Percentiles rank a stretch among this genome's conserved stretches.
Conservation (phyloP, 768 basidiomycete genomes). For the Auriscalpium orientale region DNA sequence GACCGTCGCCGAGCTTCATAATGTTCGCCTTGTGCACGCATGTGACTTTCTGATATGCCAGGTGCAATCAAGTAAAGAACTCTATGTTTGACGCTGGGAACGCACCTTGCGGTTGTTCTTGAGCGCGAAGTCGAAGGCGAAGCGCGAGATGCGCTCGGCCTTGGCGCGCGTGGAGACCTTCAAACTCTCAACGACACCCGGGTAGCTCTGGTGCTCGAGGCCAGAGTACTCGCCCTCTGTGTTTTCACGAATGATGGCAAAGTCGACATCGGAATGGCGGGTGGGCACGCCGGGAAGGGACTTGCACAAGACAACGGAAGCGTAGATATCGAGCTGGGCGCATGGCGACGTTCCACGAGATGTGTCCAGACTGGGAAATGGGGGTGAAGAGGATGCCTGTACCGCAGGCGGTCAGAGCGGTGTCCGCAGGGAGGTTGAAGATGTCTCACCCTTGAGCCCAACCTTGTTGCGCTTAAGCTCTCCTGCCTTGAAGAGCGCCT, state of each 20-base stretch:
- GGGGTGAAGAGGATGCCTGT: constrained; percentile 97
- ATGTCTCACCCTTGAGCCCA: constrained; percentile 81
- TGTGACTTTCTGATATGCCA: constrained; percentile 77
- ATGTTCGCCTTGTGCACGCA: constrained; percentile 99
- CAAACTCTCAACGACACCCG: constrained; percentile 96
- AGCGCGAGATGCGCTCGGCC: constrained; percentile 92
- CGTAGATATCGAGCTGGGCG: constrained; percentile 99
- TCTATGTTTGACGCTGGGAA: constrained; percentile 1
- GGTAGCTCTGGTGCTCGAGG: constrained; percentile 94
- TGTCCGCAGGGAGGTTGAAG: neutral
- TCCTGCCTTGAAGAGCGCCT: constrained; percentile 95
- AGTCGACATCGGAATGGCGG: constrained; percentile 94
- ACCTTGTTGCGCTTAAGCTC: constrained; percentile 95
- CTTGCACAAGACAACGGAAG: constrained; percentile 97
- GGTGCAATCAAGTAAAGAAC: neutral
- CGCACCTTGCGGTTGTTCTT: constrained; percentile 95
- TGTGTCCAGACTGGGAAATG: constrained; percentile 91
- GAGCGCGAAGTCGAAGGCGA: constrained; percentile 97
- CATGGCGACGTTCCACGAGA: constrained; percentile 99
- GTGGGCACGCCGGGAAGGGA: constrained; percentile 94
- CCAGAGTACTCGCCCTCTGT: constrained; percentile 99
- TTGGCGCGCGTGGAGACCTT: constrained; percentile 95
- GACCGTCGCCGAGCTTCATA: constrained; percentile 99
- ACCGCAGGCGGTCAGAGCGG: neutral
- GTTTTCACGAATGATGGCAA: constrained; percentile 99